Conservation (phyloP, 2,329 filamentous ascomycete species). For the Penicillium sp. region DNA sequence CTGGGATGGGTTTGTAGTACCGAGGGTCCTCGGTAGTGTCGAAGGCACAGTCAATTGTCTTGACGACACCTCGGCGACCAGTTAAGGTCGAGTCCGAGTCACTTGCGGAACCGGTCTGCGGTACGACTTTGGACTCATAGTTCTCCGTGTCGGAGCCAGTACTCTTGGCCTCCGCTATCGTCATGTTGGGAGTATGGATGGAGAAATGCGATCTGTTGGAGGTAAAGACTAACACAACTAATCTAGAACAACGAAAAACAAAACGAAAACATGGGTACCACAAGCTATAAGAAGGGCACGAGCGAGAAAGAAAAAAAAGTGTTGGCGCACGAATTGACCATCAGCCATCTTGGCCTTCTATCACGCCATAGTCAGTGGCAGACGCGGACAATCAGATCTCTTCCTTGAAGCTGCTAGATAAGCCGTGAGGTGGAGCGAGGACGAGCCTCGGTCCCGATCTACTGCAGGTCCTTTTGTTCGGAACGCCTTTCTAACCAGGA, state of each 20-base stretch:
- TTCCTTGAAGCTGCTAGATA: not conserved
- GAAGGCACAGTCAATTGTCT: slow-evolving; percentile 34
- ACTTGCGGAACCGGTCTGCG: slow-evolving; percentile 6
- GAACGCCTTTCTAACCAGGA: not conserved
- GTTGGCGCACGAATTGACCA: not conserved
- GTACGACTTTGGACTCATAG: slow-evolving; percentile 12
- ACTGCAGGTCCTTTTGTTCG: not conserved
- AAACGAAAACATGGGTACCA: not conserved
- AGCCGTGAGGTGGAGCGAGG: slow-evolving; percentile 1
- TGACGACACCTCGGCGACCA: slow-evolving; percentile 8
- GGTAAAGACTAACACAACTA: not conserved
- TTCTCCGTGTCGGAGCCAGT: not conserved
- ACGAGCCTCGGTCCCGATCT: not conserved
- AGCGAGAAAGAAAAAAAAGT: slow-evolving; percentile 5
- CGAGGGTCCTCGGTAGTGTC: slow-evolving; percentile 40
- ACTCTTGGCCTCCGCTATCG: slow-evolving; percentile 20
- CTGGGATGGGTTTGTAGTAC: slow-evolving; percentile 44
- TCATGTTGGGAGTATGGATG: slow-evolving; percentile 16
- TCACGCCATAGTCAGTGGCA: slow-evolving; percentile 28
- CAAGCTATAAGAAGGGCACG: slow-evolving; percentile 18
- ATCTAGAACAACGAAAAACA: too few relatives aligned
- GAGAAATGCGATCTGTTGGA: not conserved
- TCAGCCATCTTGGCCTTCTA: slow-evolving; percentile 26
- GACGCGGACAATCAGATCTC: not conserved
- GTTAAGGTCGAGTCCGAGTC: slow-evolving; percentile 24